Evolutionary conservation across 805 yeast species (phyloP).

Genomic region (Isabelozyma rhagii): DNA sequence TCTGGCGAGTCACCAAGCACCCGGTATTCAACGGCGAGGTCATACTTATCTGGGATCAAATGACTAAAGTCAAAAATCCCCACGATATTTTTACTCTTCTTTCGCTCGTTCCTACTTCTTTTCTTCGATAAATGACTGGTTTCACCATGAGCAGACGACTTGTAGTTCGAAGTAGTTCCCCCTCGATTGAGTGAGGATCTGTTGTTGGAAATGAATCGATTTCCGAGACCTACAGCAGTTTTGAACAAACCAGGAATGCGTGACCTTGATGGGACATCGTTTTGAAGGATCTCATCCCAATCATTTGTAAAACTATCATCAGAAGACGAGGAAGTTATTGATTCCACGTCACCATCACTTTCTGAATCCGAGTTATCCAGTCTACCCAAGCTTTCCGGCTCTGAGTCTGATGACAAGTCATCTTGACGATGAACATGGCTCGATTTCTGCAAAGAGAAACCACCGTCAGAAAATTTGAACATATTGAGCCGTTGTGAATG

Average conservation of each 20-base stretch:
- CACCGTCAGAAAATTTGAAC: slow-evolving; percentile 45
- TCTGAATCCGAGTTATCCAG: slow-evolving; percentile 13
- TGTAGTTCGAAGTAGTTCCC: slow-evolving; percentile 30
- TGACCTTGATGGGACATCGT: slow-evolving; percentile 50
- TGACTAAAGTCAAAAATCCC: slow-evolving; percentile 62
- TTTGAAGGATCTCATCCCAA: slow-evolving; percentile 61
- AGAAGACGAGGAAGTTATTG: slow-evolving; percentile 25
- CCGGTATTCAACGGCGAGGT: slow-evolving; percentile 64
- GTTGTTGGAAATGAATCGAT: slow-evolving; percentile 22
- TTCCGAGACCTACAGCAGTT: slow-evolving; percentile 39
- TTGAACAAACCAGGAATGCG: slow-evolving; percentile 51
- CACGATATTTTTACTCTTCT: slow-evolving; percentile 50
- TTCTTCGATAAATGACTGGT: slow-evolving; percentile 14
- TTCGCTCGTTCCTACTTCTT: slow-evolving; percentile 14
- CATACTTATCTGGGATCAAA: slow-evolving; percentile 72
- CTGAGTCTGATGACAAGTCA: slow-evolving; percentile 11
- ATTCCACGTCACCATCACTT: slow-evolving; percentile 8
- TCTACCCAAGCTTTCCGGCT: slow-evolving; percentile 16
- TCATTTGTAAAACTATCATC: slow-evolving; percentile 66
- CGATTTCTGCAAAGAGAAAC: slow-evolving; percentile 35
- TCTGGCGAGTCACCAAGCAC: slow-evolving; percentile 64
- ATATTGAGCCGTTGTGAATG: slow-evolving; percentile 47
- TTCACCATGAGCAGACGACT: slow-evolving; percentile 34
- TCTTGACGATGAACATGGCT: slow-evolving; percentile 9
- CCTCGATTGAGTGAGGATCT: slow-evolving; percentile 28